phyloP scores from a whole-genome alignment of 208 protist genomes.

The Leishmania martiniquensis region DNA sequence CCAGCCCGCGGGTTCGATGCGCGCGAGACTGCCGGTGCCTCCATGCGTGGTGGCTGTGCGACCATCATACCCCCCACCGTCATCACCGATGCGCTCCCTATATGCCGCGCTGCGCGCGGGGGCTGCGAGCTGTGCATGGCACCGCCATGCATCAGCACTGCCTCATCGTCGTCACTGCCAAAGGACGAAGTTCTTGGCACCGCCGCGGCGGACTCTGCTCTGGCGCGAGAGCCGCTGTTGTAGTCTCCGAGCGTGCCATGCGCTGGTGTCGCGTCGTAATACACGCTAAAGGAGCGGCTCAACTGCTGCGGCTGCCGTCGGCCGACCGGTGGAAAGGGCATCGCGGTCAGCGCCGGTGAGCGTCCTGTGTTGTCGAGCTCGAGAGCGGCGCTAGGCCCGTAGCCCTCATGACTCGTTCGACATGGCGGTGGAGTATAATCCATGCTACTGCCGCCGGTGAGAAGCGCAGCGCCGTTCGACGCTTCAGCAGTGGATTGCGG shows the following conservation, averaged over 20 bases:
- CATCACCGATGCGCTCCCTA: not conserved
- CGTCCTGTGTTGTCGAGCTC: not conserved
- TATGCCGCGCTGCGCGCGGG: not conserved
- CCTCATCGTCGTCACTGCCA: slow-evolving; percentile 4
- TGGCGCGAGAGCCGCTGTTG: not conserved
- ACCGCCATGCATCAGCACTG: not conserved
- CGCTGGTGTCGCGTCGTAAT: slow-evolving; percentile 3
- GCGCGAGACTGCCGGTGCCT: not conserved
- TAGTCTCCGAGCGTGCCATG: not conserved
- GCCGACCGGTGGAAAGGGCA: not conserved
- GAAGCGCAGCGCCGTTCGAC: not conserved
- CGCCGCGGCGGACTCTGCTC: not conserved
- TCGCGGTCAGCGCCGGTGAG: not conserved
- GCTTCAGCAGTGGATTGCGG: not conserved
- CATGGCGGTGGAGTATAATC: not conserved
- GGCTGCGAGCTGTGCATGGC: not conserved
- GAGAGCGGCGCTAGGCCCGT: not conserved
- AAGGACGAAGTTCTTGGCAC: not conserved
- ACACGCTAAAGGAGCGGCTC: not conserved
- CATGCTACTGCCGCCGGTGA: not conserved
- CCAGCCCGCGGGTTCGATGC: not conserved
- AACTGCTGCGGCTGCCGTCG: not conserved
- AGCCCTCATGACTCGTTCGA: not conserved
- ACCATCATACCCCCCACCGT: not conserved
- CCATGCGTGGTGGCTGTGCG: slow-evolving; percentile 5